phyloP scores from a whole-genome alignment of 2,329 filamentous ascomycete species.

The Sclerotinia nivalis region DNA sequence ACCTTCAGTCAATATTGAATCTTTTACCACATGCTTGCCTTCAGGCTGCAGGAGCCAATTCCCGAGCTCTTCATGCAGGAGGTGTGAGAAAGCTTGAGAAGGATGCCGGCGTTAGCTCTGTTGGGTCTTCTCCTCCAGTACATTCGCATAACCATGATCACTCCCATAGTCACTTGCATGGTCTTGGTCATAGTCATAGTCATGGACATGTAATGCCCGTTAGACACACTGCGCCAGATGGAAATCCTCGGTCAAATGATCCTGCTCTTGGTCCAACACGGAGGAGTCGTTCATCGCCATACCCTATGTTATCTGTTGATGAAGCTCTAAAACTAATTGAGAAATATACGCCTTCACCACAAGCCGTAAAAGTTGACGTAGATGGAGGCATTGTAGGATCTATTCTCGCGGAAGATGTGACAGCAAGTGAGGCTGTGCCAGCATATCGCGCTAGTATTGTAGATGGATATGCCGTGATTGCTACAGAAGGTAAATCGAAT shows the following conservation, averaged over 20 bases:
- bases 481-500: conserved; percentile 58
- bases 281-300: conserved; percentile 82
- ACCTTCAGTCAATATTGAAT: conserved; percentile 83
- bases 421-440: conserved; percentile 78
- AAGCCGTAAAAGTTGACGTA: conserved; percentile 59
- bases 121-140: conserved; percentile 36
- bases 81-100: conserved; percentile 81
- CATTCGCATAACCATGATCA: conserved; percentile 51
- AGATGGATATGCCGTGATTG: conserved; percentile 88
- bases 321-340: conserved; percentile 74
- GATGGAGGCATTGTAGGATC: conserved; percentile 67
- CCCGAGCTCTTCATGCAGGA: conserved; percentile 74
- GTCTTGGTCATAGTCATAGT: conserved; percentile 53
- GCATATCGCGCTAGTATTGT: conserved; percentile 96
- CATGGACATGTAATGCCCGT: conserved; percentile 65
- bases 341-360: conserved; percentile 68
- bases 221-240: conserved; percentile 68
- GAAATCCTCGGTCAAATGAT: conserved; percentile 60
- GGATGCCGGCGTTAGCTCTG: conserved; percentile 65
- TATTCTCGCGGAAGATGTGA: conserved; percentile 78
- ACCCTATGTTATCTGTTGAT: conserved; percentile 84
- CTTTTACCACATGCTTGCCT: conserved; percentile 93
- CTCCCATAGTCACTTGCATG: conserved; percentile 49
- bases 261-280: conserved; percentile 62
- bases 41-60: conserved; percentile 82